phyloP scores from a whole-genome alignment of 2,329 filamentous ascomycete species.

The Davidsoniella australis region DNA sequence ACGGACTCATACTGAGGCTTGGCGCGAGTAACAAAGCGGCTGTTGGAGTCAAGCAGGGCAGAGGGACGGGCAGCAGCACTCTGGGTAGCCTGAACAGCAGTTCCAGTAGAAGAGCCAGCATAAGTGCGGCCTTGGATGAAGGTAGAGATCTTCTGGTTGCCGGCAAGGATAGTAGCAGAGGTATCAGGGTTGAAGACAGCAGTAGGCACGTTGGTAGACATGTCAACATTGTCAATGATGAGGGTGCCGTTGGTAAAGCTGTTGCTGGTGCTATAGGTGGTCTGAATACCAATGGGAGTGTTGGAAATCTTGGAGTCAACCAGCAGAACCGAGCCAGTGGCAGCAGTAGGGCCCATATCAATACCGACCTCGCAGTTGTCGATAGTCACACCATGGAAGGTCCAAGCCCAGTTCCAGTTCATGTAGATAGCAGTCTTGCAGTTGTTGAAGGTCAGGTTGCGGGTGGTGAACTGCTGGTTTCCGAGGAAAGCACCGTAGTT shows the following conservation, averaged over 20 bases:
- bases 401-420: constrained; percentile 88
- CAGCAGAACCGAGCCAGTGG: constrained; percentile 70
- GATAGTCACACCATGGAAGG: constrained; percentile 59
- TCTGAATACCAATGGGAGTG: constrained; percentile 60
- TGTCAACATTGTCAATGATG: constrained; percentile 80
- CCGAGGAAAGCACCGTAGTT: constrained; percentile 63
- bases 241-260: constrained; percentile 62
- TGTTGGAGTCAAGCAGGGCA: constrained; percentile 42
- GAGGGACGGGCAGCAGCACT: constrained; percentile 41
- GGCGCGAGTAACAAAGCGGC: constrained; percentile 62
- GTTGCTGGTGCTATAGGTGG: constrained; percentile 47
- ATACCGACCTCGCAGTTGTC: constrained; percentile 60
- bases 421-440: constrained; percentile 73
- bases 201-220: constrained; percentile 45
- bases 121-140: constrained; percentile 74
- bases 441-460: constrained; percentile 66
- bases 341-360: constrained; percentile 56
- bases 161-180: constrained; percentile 43
- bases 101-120: constrained; percentile 26
- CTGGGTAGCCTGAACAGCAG: constrained; percentile 42
- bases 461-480: constrained; percentile 74
- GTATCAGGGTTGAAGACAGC: constrained; percentile 47
- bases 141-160: constrained; percentile 49
- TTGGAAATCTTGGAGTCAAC: constrained; percentile 65
- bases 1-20: constrained; percentile 76